Evolutionary conservation across 805 yeast species (phyloP), one percentile per base, ranked within the genome.

Genomic region (Saccharomyces eubayanus): DNA sequence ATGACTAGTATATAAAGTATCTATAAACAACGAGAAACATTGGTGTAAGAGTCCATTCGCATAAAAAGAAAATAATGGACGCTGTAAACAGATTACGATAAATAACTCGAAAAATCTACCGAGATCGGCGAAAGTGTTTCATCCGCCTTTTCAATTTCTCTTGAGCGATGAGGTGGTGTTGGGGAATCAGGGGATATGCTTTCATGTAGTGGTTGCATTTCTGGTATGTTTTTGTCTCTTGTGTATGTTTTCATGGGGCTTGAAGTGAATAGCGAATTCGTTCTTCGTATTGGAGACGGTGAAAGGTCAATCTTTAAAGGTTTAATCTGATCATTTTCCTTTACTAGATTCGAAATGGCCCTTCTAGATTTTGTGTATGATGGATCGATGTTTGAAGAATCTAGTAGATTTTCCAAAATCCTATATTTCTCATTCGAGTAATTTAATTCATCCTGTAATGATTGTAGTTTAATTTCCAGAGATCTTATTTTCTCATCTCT

Each of bases 41-140:
- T 48, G 46, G 46, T 2, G 28, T n/a, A 29, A 30, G 46, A 31
- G 54, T 11, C 16, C 28, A 31, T 24, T 24, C 3, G 24, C 24
- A 24, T 24, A 24, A 24, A 24, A 28, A 41, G 28, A 24, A 8
- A 9, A n/a, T n/a, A n/a, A n/a, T n/a, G n/a, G n/a, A n/a, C n/a
- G n/a, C n/a, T n/a, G n/a, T n/a, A n/a, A n/a, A 36, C 12, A 12
- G 20, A 16, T 36, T 10, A 36, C 36, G 58, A 50, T 36, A 57
- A 61, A 49, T 67, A 67, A 49, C 60, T 59, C 9, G 69, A 62
- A 48, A 61, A 63, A 53, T 67, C 71, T n/a, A 67, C 58, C 45
- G 66, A 55, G 12, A 67, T 62, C 28, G 71, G 71, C 5, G 71
- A 67, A 31, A 67, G 56, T 2, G 68, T 63, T 49, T 55, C 52